These are phyloP conservation scores for Lentinus brumalis DNA, from an alignment of 768 basidiomycete genomes.

Conservation along the genomic window DNA sequence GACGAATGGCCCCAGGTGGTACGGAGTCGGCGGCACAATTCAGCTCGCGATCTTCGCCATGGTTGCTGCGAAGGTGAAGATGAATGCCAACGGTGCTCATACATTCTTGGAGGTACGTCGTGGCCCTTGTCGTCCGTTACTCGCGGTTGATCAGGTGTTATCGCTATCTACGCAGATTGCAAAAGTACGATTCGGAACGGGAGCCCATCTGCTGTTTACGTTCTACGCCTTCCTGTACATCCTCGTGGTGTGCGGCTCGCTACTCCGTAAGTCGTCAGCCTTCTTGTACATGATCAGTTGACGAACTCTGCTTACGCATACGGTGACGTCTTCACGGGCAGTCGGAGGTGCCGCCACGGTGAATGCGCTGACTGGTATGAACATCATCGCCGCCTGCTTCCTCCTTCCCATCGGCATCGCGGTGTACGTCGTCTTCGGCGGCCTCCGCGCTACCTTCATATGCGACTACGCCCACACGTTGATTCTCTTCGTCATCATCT, in stretches of 20 bases:
- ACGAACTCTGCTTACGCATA: no score
- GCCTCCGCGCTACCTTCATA: slow-evolving; percentile 32
- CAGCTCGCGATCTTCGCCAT: slow-evolving; percentile 56
- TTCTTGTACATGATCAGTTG: no score
- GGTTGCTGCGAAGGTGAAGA: slow-evolving; percentile 58
- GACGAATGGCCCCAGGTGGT: slow-evolving; percentile 39
- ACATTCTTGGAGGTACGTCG: slow-evolving; percentile 52
- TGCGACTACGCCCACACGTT: slow-evolving; percentile 33
- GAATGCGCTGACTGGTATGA: slow-evolving; percentile 34
- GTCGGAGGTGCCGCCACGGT: slow-evolving; percentile 32
- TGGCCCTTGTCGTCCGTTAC: background rate
- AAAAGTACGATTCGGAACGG: slow-evolving; percentile 48
- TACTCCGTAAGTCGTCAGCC: slow-evolving; percentile 41
- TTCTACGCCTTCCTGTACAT: slow-evolving; percentile 55
- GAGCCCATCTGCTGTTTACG: slow-evolving; percentile 49
- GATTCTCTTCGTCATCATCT: slow-evolving; percentile 32
- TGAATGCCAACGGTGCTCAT: slow-evolving; percentile 59
- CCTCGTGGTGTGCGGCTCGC: slow-evolving; percentile 51
- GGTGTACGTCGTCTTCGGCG: slow-evolving; percentile 33
- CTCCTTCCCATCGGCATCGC: slow-evolving; percentile 33
- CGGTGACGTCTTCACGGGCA: slow-evolving; percentile 26
- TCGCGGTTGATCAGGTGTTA: background rate
- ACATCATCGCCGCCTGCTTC: slow-evolving; percentile 32
- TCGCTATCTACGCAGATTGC: slow-evolving; percentile 41
- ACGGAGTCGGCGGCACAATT: slow-evolving; percentile 53